Evolutionary conservation across 208 protist genomes (phyloP), one percentile per base, ranked within the genome.

Genomic region (Trypanosoma lewisi): DNA sequence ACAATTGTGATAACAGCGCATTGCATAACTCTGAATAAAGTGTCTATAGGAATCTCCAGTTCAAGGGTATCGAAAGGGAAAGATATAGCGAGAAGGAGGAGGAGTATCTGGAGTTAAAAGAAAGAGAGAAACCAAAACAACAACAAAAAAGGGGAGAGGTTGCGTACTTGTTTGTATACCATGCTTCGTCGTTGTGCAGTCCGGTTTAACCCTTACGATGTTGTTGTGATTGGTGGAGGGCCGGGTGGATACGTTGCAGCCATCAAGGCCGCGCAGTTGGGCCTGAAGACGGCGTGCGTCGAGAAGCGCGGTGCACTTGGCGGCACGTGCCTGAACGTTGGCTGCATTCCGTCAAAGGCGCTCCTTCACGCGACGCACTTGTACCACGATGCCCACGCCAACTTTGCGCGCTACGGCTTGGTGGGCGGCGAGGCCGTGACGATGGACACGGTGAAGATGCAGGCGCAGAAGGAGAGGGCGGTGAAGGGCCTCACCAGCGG

Each of bases 321-420:
- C 31, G 98, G 98, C 63, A 99, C 98, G 17, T 99, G 98, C 89
- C 87, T 99, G n/a, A 99, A 99, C 78, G 98, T 99, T 33, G 98
- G 97, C 33, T 99, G 98, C 89, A 99, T 99, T 70, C 99, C 99
- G 14, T 99, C 98, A 54, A 99, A 99, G 88, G 88, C 98, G 36
- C 93, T 99, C 5, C 89, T 99, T 0, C 92, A 99, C 76, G 91
- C 97, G 31, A 98, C 98, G 28, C 98, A 99, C 78, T 47, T 98
- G 47, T 99, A 98, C 75, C 87, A 99, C 62, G 85, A 98, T 53
- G 93, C 98, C 6, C 83, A 98, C 75, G 56, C 90, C 60, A 93
- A 98, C 65, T 99, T 98, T 69, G 73, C 72, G 23, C 87, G 95
- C 47, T 95, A 92, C 70, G 98, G 97, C 55, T 77, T 99, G 27